Base-by-base conservation (phyloP, 768 basidiomycete genomes). In the Mycena galopus region DNA sequence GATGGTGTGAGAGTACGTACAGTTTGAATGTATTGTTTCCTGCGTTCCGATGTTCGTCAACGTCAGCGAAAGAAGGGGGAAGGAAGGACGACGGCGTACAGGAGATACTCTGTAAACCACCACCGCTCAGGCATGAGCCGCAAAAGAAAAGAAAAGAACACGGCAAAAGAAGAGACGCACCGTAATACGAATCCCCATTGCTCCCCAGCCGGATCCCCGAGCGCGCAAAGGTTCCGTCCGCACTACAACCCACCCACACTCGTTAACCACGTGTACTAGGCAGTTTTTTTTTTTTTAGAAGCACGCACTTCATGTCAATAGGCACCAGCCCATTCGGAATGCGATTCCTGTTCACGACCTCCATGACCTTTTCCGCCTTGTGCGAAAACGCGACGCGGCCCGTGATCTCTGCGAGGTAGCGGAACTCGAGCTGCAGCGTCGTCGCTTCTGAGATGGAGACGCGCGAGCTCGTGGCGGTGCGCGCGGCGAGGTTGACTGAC, bases 181-280 rank as follows among this genome's bases (percentile, higher is more conserved):
- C 42, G 79, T 98, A 98, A 83, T 92, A 98, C 6, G 95, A 96
- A 80, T 98, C 97, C 37, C 93, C 97, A 50, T 96, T 88, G 35
- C 95, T 96, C 25, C 97, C 97, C 32, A 98, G 88, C 10, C 96
- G 91, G 69, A 98, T 94, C n/a, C 92, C 88, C 19, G 94, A 91
- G 27, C 88, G 83, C 25, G 90, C 77, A 67, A 84, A 89, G 42
- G 80, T 75, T 1, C 86, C 88, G 19, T 81, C 37, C 2, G 82
- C 62, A 2, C 82, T 30, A 32, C 44, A n/a, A 66, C 35, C 21
- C 29, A 47, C 47, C 32, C 50, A 50, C 56, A 14, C 5, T 2
- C 16, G 5, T 42, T 11, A 9, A 19, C 39, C 35, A 35, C 12
- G 6, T 35, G 35, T 6, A 12, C 35, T 35, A 35, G 16, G 2